These are phyloP conservation scores for Ophiostoma piceae DNA, from an alignment of 2,329 filamentous ascomycete genomes.

Conservation along the genomic window DNA sequence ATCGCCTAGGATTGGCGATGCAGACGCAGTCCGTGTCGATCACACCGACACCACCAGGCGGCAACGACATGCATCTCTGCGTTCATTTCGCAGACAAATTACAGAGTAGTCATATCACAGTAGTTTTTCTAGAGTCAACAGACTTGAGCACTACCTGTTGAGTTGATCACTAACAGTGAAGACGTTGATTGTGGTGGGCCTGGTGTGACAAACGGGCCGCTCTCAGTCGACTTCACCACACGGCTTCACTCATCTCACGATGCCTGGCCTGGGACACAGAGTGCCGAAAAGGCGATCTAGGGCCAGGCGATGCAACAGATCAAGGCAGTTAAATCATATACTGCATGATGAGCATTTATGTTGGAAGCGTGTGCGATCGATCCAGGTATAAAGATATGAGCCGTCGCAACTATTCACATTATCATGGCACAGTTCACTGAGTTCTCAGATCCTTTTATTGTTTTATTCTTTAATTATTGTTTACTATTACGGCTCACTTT, in stretches of 20 bases:
- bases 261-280: neutral
- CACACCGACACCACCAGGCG: constrained; percentile 10
- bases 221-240: constrained; percentile 5
- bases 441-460: neutral
- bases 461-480: neutral
- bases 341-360: neutral
- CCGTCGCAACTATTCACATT: neutral
- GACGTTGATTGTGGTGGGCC: neutral
- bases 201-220: constrained; percentile 23
- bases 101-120: neutral
- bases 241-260: constrained; percentile 14
- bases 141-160: neutral
- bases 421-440: neutral
- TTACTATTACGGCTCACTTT: too few species aligned
- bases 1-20: neutral
- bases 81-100: neutral
- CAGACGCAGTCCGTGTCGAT: neutral
- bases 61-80: neutral
- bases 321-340: neutral
- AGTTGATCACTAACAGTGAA: too few species aligned
- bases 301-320: neutral
- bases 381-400: neutral
- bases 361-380: neutral
- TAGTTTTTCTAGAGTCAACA: neutral
- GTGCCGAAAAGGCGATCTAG: constrained; percentile 7